These are phyloP conservation scores for Wallacemonas sp. DNA, from an alignment of 208 protist genomes.

Conservation along the genomic window DNA sequence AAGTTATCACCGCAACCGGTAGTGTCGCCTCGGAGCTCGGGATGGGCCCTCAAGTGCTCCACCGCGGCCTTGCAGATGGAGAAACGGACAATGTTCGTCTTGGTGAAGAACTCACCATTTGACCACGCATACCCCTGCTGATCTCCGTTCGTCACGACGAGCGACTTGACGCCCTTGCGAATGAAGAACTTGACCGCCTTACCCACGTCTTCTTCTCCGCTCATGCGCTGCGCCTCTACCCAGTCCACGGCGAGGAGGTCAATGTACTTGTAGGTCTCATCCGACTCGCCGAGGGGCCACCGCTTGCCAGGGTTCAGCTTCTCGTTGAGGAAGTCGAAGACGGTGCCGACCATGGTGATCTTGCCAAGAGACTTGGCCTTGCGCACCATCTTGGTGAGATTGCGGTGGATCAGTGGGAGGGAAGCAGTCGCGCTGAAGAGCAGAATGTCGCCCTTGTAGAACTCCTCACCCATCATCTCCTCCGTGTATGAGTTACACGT, in stretches of 20 bases:
- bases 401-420: slow-evolving; percentile 23
- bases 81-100: slow-evolving; percentile 18
- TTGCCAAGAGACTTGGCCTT: slow-evolving; percentile 18
- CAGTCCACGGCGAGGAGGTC: slow-evolving; percentile 36
- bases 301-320: slow-evolving; percentile 17
- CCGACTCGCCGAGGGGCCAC: slow-evolving; percentile 26
- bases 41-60: slow-evolving; percentile 17
- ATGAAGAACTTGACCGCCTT: slow-evolving; percentile 28
- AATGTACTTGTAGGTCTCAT: slow-evolving; percentile 42
- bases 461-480: slow-evolving; percentile 19
- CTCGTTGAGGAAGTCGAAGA: slow-evolving; percentile 34
- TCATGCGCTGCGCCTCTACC: slow-evolving; percentile 29
- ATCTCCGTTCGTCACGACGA: slow-evolving; percentile 29
- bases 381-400: slow-evolving; percentile 27
- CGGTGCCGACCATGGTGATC: slow-evolving; percentile 27
- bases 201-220: slow-evolving; percentile 16
- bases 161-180: slow-evolving; percentile 21
- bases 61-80: slow-evolving; percentile 20
- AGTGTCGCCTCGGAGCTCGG: slow-evolving; percentile 21
- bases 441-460: slow-evolving; percentile 33
- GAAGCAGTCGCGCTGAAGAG: slow-evolving; percentile 26
- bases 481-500: slow-evolving; percentile 15
- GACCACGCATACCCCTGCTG: slow-evolving; percentile 25
- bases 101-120: slow-evolving; percentile 27
- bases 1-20: slow-evolving; percentile 35